Evolutionary conservation across 2,329 filamentous ascomycete species (phyloP).

Genomic region (Sporothrix brasiliensis): DNA sequence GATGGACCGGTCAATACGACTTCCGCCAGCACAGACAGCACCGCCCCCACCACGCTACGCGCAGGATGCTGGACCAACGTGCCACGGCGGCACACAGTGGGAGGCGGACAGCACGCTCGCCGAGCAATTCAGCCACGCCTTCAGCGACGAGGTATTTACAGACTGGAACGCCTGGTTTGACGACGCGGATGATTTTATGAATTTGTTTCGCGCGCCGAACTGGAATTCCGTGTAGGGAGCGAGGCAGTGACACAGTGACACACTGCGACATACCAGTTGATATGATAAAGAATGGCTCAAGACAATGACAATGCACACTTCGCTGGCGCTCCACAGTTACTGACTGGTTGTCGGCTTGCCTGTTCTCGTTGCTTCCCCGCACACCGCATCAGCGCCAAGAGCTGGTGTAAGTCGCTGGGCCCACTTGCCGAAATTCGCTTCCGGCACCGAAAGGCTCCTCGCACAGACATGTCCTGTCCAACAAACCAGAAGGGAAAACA

Average conservation of each 20-base stretch:
- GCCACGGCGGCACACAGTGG: too few species aligned
- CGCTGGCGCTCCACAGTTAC: too few species aligned
- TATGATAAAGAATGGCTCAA: neutral
- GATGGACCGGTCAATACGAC: too few species aligned
- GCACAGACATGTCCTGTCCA: neutral
- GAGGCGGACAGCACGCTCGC: too few species aligned
- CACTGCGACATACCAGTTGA: neutral
- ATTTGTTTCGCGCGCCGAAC: conserved; percentile 16
- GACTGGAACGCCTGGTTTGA: conserved; percentile 29
- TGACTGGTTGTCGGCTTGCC: neutral
- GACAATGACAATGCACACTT: too few species aligned
- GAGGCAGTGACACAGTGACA: neutral
- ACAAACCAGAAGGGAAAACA: too few species aligned
- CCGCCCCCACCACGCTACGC: too few species aligned
- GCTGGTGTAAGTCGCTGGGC: conserved; percentile 7
- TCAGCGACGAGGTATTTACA: conserved; percentile 15
- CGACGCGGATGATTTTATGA: conserved; percentile 27
- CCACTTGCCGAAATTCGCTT: conserved; percentile 25
- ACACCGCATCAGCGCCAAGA: neutral
- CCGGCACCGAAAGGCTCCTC: conserved; percentile 9
- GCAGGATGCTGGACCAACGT: too few species aligned
- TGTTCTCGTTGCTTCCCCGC: neutral
- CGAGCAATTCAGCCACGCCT: neutral
- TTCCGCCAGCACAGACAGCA: too few species aligned
- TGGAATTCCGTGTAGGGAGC: conserved; percentile 2